Base-by-base conservation (phyloP, 257 asterid genomes). In the Agastache rugosa region DNA sequence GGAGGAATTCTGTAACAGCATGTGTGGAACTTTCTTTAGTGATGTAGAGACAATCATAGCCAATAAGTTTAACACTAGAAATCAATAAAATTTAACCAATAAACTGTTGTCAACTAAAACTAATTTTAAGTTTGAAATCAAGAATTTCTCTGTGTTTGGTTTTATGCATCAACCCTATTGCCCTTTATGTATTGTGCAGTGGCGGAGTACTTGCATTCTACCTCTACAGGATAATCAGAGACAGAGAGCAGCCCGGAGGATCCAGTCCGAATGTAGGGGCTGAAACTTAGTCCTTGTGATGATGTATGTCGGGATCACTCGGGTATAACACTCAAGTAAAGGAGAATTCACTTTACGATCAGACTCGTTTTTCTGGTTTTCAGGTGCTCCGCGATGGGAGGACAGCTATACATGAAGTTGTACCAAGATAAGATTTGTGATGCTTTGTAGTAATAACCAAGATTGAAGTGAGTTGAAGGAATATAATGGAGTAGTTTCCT, bases 121-220 rank as follows among this genome's bases (percentile, higher is more conserved):
- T 17, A 35, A 20, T 12, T 20, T 17, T 34, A 37, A 39, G 23
- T 17, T 19, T 54, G 37, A 29, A 35, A 54, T 20, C 25, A 39
- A 14, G 15, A 25, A 42, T 1, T 45, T 29, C 37, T 61, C 3
- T 19, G 2, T 65, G 22, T 37, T 63, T 19, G 45, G 2, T 44
- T 53, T 39, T 8, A 62, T 61, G 51, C 61, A 48, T 19, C 61
- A 60, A 27, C 48, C 11, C 35, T 44, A 29, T 8, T 35, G 5
- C 5, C 44, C 44, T 8, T n/a, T n/a, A n/a, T 78, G 72, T 62
- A 44, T 63, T 67, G 35, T 86, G 88, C 92, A 93, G 99, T 82
- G 97, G 96, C 16, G 92, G 88, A 69, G 87, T 90, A 75, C 84
- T 79, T 63, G 92, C 92, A 53, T 94, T 92, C 96, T 94, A 83